phyloP scores from a whole-genome alignment of 768 basidiomycete genomes.

The Dioszegia hungarica region DNA sequence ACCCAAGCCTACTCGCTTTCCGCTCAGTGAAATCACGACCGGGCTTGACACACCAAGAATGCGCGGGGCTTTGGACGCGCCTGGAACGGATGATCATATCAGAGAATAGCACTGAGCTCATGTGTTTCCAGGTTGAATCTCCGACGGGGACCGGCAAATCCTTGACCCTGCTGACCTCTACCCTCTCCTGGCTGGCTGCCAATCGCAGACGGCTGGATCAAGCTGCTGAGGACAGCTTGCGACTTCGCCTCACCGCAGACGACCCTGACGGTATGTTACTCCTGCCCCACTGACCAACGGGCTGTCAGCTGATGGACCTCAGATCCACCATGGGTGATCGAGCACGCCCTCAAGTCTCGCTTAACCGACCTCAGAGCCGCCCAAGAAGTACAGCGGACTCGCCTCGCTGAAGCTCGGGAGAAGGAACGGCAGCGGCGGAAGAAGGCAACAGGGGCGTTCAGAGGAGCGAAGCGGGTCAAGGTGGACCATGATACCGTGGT shows the following conservation, averaged over 20 bases:
- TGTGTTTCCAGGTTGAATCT: conserved; percentile 38
- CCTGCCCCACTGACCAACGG: background rate
- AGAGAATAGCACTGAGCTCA: too few species aligned
- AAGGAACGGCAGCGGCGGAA: conserved; percentile 25
- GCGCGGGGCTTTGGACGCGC: too few species aligned
- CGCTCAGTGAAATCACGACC: too few species aligned
- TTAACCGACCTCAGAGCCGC: conserved; percentile 20
- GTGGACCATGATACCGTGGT: conserved; percentile 1
- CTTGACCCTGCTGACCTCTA: conserved; percentile 44
- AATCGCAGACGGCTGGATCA: conserved; percentile 27
- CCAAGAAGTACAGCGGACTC: conserved; percentile 13
- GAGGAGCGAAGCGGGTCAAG: conserved; percentile 12
- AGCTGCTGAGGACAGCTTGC: conserved; percentile 15
- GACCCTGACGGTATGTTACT: conserved; percentile 36
- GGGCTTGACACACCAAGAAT: too few species aligned
- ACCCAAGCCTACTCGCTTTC: too few species aligned
- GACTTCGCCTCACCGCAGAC: conserved; percentile 18
- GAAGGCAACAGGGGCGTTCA: background rate
- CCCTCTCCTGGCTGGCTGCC: conserved; percentile 40
- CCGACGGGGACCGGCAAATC: conserved; percentile 49
- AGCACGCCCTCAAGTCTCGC: conserved; percentile 37
- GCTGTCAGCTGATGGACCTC: background rate
- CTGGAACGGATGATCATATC: too few species aligned
- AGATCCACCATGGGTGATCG: conserved; percentile 48
- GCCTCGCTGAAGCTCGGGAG: conserved; percentile 32